These are phyloP conservation scores for Stentor coeruleus DNA, from an alignment of 73 alveolate species.

Conservation along the genomic window DNA sequence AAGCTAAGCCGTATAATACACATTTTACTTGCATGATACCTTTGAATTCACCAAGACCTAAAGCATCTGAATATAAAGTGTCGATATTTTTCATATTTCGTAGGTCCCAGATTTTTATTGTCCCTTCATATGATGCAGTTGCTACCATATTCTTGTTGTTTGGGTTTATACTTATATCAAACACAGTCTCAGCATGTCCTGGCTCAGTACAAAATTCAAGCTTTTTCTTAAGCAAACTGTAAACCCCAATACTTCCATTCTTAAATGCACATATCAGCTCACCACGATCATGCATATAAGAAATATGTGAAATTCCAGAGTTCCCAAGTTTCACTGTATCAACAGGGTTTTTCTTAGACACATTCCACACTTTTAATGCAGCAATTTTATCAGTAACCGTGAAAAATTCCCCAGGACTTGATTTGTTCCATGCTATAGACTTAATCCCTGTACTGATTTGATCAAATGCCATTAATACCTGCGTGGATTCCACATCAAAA, in stretches of 20 bases:
- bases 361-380: constrained; percentile 71
- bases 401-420: constrained; percentile 78
- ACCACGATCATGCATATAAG: constrained; percentile 43
- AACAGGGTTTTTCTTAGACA: constrained; percentile 57
- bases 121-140: constrained; percentile 75
- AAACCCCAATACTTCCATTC: constrained; percentile 74
- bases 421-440: constrained; percentile 64
- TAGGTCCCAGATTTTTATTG: constrained; percentile 80
- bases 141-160: constrained; percentile 67
- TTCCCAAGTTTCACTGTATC: constrained; percentile 54
- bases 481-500: constrained; percentile 26
- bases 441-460: constrained; percentile 62
- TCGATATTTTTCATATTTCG: constrained; percentile 39
- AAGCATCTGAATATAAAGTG: constrained; percentile 14
- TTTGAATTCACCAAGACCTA: no score
- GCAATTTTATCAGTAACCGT: constrained; percentile 62
- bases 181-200: constrained; percentile 85
- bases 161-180: constrained; percentile 79
- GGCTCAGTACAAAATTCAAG: constrained; percentile 58
- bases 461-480: constrained; percentile 46
- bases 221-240: constrained; percentile 52
- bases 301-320: constrained; percentile 55
- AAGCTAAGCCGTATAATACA: background rate
- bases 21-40: no score
- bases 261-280: constrained; percentile 49